Conservation (phyloP, 768 basidiomycete species). For the Strobilomyces dryophilus region DNA sequence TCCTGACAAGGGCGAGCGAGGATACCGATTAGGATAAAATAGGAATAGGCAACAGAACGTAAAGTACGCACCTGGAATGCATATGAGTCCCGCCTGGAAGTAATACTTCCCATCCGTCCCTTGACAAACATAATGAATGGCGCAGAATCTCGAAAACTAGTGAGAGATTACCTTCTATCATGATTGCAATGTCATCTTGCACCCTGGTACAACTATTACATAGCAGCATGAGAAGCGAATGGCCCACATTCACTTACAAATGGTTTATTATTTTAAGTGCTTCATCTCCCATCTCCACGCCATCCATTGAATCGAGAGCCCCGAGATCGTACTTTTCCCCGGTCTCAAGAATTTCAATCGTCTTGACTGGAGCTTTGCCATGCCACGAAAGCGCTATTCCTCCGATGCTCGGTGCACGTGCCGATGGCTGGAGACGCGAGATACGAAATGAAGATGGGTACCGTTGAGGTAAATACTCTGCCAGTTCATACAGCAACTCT, state of each 20-base stretch:
- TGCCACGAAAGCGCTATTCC: conserved; percentile 35
- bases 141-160: not conserved
- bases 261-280: conserved; percentile 61
- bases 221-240: not conserved
- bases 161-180: conserved; percentile 48
- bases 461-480: conserved; percentile 62
- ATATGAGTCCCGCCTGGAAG: conserved; percentile 71
- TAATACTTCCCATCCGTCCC: conserved; percentile 69
- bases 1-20: conserved; percentile 37
- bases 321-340: conserved; percentile 50
- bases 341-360: conserved; percentile 50
- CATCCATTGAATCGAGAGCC: conserved; percentile 25
- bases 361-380: conserved; percentile 47
- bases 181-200: conserved; percentile 57
- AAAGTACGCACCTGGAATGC: conserved; percentile 50
- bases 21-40: not conserved
- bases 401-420: conserved; percentile 16
- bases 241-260: conserved; percentile 42
- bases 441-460: conserved; percentile 60
- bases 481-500: conserved; percentile 66
- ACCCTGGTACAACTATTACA: conserved; percentile 32
- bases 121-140: conserved; percentile 21
- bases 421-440: conserved; percentile 31
- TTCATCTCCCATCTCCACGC: conserved; percentile 38
- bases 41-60: not conserved